Base-by-base conservation (phyloP, 352 stramenopile species). In the Phytophthora podocarpi region DNA sequence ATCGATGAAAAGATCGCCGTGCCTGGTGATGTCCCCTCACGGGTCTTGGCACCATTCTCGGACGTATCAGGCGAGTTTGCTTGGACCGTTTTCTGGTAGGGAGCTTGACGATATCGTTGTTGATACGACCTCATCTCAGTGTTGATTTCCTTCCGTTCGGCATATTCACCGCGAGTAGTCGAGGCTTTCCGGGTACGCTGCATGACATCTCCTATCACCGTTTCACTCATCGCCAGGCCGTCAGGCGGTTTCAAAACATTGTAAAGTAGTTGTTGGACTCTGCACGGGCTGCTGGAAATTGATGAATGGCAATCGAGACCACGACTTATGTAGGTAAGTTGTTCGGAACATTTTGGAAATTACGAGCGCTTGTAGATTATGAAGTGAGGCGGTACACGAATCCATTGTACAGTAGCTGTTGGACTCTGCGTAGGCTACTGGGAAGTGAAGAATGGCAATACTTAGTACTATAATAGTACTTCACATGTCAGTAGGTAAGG, bases 141-240 rank as follows among this genome's bases (percentile, higher is more conserved):
- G n/a, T n/a, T n/a, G n/a, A n/a, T n/a, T 42, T 42, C 36, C 12
- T 32, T 48, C 23, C 27, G n/a, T n/a, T n/a, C n/a, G n/a, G n/a
- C n/a, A n/a, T n/a, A n/a, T n/a, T n/a, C n/a, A n/a, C n/a, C n/a
- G n/a, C n/a, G n/a, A n/a, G n/a, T 26, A 13, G 12, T 35, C 8
- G 26, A 2, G 18, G 20, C 3, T 13, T 49, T 59, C 28, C 37
- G 43, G 1, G 12, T 35, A 15, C 51, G 50, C 35, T 48, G 37
- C 21, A 59, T 24, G 51, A 59, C 51, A 20, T 6, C 12, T 1
- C 52, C 52, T 28, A 60, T 60, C 0, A 60, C 39, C n/a, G 20
- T 21, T 28, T 52, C 52, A 18, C 39, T 60, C 1, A 60, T 13
- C 3, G 31, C 16, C 4, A 31, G 43, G 23, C 7, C 28, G 52